Conservation (phyloP, 1,284 basidiomycete genomes). For the Chalciporus piperatoides region DNA sequence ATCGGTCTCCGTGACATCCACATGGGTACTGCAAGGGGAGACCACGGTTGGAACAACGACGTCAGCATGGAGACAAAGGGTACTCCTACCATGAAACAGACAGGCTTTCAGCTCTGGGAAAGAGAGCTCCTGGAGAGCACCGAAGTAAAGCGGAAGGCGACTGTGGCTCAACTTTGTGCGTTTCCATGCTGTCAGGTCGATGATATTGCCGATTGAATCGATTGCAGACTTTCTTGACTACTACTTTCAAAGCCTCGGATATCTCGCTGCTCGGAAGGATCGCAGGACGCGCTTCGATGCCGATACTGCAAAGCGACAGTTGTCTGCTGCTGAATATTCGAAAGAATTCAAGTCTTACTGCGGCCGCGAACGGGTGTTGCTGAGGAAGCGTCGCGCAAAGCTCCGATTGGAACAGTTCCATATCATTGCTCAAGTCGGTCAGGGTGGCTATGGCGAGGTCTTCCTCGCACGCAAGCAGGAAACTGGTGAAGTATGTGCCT, state of each 20-base stretch:
- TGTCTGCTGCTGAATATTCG: constrained; percentile 61
- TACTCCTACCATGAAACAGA: constrained; percentile 50
- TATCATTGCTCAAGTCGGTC: constrained; percentile 95
- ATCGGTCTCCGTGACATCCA: constrained; percentile 52
- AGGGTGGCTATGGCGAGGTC: constrained; percentile 96
- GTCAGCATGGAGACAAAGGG: constrained; percentile 62
- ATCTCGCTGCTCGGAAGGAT: constrained; percentile 80
- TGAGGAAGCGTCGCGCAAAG: constrained; percentile 86
- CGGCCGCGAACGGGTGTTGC: constrained; percentile 85
- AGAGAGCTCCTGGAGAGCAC: constrained; percentile 74
- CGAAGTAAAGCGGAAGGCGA: constrained; percentile 90
- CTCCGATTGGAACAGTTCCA: constrained; percentile 88
- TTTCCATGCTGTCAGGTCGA: constrained; percentile 44
- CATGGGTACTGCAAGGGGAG: constrained; percentile 64
- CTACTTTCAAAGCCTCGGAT: constrained; percentile 90
- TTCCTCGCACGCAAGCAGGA: constrained; percentile 91
- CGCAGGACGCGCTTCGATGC: constrained; percentile 77
- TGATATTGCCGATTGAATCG: constrained; percentile 15
- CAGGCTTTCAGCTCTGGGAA: constrained; percentile 76
- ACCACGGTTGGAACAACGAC: constrained; percentile 45
- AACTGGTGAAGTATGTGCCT: constrained; percentile 89
- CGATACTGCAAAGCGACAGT: constrained; percentile 70
- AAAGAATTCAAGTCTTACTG: constrained; percentile 90
- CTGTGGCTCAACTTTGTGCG: constrained; percentile 92
- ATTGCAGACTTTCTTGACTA: constrained; percentile 86